Percentiles rank a stretch among this genome's conserved stretches.
Evolutionary conservation across 2,329 filamentous ascomycete genomes (phyloP).

Genomic region (Pseudopyricularia javanii): DNA sequence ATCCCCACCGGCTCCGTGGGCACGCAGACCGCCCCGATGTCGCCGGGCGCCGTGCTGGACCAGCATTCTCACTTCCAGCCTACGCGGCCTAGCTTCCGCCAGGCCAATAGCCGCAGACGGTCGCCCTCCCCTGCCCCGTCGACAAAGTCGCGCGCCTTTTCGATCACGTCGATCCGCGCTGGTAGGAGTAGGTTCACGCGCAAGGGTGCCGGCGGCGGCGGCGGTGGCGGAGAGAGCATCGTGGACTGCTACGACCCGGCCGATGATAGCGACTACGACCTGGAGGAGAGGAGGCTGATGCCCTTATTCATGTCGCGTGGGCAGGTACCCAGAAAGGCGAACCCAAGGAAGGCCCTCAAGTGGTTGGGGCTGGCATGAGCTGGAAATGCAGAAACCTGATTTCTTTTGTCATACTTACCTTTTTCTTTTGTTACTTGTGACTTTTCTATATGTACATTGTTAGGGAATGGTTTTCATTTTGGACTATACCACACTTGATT

Average conservation of each 20-base stretch:
- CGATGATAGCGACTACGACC: slow-evolving; percentile 28
- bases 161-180: slow-evolving; percentile 20
- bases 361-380: slow-evolving; percentile 31
- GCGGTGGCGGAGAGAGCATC: neutral
- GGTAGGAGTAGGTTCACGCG: slow-evolving; percentile 10
- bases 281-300: slow-evolving; percentile 39
- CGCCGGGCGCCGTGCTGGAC: too few relatives aligned
- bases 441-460: neutral
- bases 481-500: neutral
- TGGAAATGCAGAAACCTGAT: neutral
- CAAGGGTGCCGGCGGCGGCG: neutral
- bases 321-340: slow-evolving; percentile 12
- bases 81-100: neutral
- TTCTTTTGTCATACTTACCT: neutral
- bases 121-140: slow-evolving; percentile 8
- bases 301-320: slow-evolving; percentile 26
- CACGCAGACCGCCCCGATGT: neutral
- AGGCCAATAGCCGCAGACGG: slow-evolving; percentile 1
- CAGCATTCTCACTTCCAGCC: too few relatives aligned
- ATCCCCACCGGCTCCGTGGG: neutral
- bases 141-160: slow-evolving; percentile 13
- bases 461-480: too few relatives aligned
- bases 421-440: neutral
- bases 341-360: slow-evolving; percentile 39
- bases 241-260: slow-evolving; percentile 14